Evolutionary conservation across 163 green algal genomes (phyloP), one percentile per base, ranked within the genome.

Genomic region (Scenedesmus sp.): DNA sequence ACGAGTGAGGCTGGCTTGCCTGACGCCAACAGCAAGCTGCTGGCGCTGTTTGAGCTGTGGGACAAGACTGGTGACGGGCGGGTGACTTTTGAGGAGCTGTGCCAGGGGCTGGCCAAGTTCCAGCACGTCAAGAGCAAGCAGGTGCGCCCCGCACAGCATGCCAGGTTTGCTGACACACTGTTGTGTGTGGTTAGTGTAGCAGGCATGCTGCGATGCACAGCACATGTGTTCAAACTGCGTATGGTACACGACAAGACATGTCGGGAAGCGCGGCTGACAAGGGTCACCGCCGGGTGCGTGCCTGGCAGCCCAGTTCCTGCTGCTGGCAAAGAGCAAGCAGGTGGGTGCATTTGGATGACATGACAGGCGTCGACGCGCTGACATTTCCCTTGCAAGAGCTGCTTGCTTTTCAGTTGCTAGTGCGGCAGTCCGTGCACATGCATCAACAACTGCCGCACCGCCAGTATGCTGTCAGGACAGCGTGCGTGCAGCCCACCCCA

Each of bases 21-120:
- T 44, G 44, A 49, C n/a, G 81, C 1, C 43, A 72, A 40, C 81
- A 42, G 43, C 15, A 91, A 91, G 86, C 46, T 91, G 53, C 51
- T 49, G 56, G 6, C 12, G 1, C 44, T 91, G 87, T 91, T 91
- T 78, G 18, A 33, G 51, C 51, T 81, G 20, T 91, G 87, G 87
- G 86, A 86, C 42, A 68, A 37, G 51, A 26, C 24, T 12, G 87
- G 87, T 1, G 79, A 87, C 49, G 87, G 51, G 9, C 46, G 40
- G 0, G 33, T 91, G 30, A 73, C 51, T 56, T 87, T 91, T 49
- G 26, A 81, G 16, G 76, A 91, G 78, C 37, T 91, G 37, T 91
- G 87, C 44, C 87, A 83, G 35, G 87, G 87, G 15, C 43, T 91
- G 9, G 59, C 78, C 4, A 91, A 81, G 56, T 56, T 91, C 78